Base-by-base conservation (phyloP, 192 early-diverging fungal genomes). In the Chytriomyces sp. region DNA sequence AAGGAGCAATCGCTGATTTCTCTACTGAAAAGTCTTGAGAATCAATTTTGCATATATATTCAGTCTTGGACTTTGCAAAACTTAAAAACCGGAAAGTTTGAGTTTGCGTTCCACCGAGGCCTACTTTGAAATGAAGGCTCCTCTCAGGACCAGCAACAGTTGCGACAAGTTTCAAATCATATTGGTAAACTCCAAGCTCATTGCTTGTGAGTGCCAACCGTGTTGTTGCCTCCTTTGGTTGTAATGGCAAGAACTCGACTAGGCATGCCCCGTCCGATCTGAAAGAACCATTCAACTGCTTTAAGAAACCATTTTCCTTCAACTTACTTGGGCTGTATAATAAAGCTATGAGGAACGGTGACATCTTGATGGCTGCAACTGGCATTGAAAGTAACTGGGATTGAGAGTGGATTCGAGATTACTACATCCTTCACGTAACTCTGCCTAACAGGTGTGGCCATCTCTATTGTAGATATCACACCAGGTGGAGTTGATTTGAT, bases 91-190 rank as follows among this genome's bases (percentile, higher is more conserved):
- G 70, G 67, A 89, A 82, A 10, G 80, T 81, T 75, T 89, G 87
- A 2, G 75, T 78, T 60, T 84, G 82, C 14, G 69, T 81, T 7
- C 76, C 75, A 8, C 87, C 87, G 0, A 89, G 75, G 2, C 78
- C 78, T 8, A 86, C 80, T 36, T 89, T 88, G 60, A 86, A 89
- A 41, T 89, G 85, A n/a, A 88, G 40, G 22, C 76, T 85, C 39
- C 82, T 59, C 66, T 89, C 87, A 10, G 78, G 70, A 0, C 68
- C 76, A 2, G 82, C 74, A 1, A 74, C 64, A 8, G 76, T 71
- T 1, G 86, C 54, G 2, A 70, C 54, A 7, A 89, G 74, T 52
- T 80, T 82, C 5, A 86, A 36, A 55, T 89, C 87, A 66, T 89
- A 89, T 59, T 75, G 74, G 56, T 86, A 86, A 0, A 74, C 40